A percentile compares a stretch with the other conserved stretches of the same genome.
Evolutionary conservation across 1,284 basidiomycete genomes (phyloP).

Genomic region (Vanrija pseudolonga): DNA sequence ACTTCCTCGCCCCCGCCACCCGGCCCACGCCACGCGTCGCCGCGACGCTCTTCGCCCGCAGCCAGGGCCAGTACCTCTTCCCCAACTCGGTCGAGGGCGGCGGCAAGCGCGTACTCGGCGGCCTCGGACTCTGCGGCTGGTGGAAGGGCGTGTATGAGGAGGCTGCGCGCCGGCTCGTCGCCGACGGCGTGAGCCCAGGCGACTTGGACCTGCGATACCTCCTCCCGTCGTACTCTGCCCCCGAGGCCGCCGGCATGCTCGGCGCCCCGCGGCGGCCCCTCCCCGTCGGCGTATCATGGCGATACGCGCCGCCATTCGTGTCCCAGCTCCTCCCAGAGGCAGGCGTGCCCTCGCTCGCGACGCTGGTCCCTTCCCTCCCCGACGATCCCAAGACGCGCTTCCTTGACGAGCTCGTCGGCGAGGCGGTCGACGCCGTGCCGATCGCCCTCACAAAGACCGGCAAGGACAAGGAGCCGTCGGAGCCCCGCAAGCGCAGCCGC

Average conservation of each 20-base stretch:
- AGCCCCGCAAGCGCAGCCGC: conserved; percentile 22
- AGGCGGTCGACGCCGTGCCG: conserved; percentile 46
- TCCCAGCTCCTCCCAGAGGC: conserved; percentile 7
- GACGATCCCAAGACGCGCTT: conserved; percentile 93
- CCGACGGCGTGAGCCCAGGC: conserved; percentile 4
- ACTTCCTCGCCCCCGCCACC: conserved; percentile 65
- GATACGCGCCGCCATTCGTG: conserved; percentile 31
- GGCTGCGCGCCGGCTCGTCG: conserved; percentile 52
- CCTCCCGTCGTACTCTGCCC: conserved; percentile 66
- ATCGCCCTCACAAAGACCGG: conserved; percentile 52
- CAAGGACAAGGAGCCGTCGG: conserved; percentile 7
- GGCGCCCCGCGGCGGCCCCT: conserved; percentile 46
- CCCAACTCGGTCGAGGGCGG: conserved; percentile 75
- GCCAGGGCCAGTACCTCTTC: conserved; percentile 90
- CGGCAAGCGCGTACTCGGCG: conserved; percentile 69
- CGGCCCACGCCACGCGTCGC: conserved; percentile 62
- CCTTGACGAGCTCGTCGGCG: conserved; percentile 68
- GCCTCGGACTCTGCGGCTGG: conserved; percentile 82
- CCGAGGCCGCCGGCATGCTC: conserved; percentile 66
- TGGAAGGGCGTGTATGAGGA: conserved; percentile 73
- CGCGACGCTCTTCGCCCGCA: conserved; percentile 86
- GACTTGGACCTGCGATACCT: conserved; percentile 56
- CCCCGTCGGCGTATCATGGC: conserved; percentile 31
- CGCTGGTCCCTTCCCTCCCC: conserved; percentile 77
- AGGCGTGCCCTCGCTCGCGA: conserved; percentile 53